phyloP scores from a whole-genome alignment of 169 alveolate species.

The Neospora caninum region DNA sequence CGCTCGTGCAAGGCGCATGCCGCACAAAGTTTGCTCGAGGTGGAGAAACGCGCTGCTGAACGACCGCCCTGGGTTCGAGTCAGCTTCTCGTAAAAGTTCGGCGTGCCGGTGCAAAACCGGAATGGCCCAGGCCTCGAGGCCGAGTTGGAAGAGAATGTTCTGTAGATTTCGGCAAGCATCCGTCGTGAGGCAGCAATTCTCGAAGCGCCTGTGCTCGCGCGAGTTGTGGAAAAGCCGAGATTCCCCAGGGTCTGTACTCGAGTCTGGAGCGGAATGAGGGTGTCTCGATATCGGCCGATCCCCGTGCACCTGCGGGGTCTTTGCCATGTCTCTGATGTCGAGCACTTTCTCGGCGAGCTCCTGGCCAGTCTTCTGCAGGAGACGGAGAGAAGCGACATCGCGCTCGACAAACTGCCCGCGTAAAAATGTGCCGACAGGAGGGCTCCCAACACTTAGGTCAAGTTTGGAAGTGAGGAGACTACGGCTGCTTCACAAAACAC shows the following conservation, averaged over 20 bases:
- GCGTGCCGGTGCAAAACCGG: not conserved
- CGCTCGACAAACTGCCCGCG: no score
- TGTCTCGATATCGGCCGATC: not conserved
- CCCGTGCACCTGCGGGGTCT: not conserved
- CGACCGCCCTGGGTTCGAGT: not conserved
- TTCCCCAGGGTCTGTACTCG: not conserved
- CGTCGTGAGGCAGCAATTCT: not conserved
- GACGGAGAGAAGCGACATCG: not conserved
- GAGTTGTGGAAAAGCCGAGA: not conserved
- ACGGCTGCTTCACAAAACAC: no score
- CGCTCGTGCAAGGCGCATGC: slow-evolving; percentile 23
- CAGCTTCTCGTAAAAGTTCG: not conserved
- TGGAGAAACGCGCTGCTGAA: not conserved
- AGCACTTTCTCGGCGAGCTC: not conserved
- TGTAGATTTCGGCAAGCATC: not conserved
- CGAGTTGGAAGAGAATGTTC: not conserved
- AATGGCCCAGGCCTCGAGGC: slow-evolving; percentile 16
- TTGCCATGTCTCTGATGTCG: slow-evolving; percentile 2
- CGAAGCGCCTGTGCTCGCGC: not conserved
- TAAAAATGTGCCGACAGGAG: no score
- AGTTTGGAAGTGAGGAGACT: no score
- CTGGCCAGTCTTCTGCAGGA: not conserved
- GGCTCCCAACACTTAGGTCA: no score
- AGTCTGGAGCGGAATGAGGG: not conserved
- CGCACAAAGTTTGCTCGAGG: not conserved